These are phyloP conservation scores for Sordariomycetes sp. DNA, from an alignment of 2,329 filamentous ascomycete species.

Conservation along the genomic window DNA sequence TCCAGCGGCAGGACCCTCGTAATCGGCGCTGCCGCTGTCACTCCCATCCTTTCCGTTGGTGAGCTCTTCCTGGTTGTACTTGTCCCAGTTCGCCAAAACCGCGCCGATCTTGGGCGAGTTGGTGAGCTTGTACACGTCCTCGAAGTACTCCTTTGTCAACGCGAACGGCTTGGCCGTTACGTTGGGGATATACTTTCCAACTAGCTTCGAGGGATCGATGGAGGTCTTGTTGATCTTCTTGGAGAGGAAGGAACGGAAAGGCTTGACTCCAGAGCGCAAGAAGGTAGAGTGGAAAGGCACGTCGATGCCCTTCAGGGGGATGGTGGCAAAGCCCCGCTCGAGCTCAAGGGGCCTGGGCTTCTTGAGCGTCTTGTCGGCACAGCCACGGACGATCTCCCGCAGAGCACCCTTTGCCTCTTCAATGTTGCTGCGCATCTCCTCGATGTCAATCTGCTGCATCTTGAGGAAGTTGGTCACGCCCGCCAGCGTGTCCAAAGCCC, in stretches of 20 bases:
- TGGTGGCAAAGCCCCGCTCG: constrained; percentile 92
- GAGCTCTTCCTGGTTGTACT: constrained; percentile 47
- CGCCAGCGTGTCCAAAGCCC: constrained; percentile 61
- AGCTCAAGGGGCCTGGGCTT: constrained; percentile 86
- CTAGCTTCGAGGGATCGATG: constrained; percentile 91
- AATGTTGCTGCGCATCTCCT: constrained; percentile 79
- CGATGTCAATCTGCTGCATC: constrained; percentile 94
- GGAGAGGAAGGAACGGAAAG: constrained; percentile 93
- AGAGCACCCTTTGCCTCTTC: constrained; percentile 89
- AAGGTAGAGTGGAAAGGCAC: constrained; percentile 99
- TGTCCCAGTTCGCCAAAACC: constrained; percentile 80
- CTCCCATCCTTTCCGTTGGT: constrained; percentile 23
- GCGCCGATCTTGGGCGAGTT: constrained; percentile 72
- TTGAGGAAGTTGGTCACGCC: constrained; percentile 94
- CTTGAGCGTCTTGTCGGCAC: constrained; percentile 74
- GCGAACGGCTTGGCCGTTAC: constrained; percentile 94
- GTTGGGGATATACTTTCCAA: constrained; percentile 99
- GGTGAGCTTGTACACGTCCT: constrained; percentile 93
- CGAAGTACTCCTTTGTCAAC: constrained; percentile 97
- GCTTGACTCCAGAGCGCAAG: constrained; percentile 94
- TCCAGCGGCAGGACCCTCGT: constrained; percentile 31
- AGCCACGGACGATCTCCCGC: constrained; percentile 82
- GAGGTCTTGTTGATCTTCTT: constrained; percentile 99
- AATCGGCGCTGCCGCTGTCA: constrained; percentile 28
- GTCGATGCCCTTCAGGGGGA: constrained; percentile 93